Conservation (phyloP, 2,329 filamentous ascomycete species). For the Diaporthe sp. region DNA sequence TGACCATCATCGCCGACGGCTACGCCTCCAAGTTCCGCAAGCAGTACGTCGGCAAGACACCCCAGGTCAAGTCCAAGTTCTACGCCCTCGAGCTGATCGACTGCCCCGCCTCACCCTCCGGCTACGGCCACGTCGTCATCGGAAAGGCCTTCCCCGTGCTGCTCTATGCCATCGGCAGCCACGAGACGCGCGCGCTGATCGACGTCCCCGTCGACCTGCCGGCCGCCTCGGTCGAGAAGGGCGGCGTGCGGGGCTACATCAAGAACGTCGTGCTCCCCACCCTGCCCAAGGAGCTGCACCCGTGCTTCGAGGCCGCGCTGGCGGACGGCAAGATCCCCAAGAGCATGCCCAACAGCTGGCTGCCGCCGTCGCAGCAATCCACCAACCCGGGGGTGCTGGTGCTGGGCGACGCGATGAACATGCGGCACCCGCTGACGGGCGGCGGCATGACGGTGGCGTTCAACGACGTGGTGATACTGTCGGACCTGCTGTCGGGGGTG, state of each 20-base stretch:
- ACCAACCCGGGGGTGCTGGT: conserved; percentile 80
- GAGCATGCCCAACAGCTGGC: conserved; percentile 96
- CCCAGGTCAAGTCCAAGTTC: conserved; percentile 87
- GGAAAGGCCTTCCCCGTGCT: conserved; percentile 83
- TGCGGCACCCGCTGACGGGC: conserved; percentile 98
- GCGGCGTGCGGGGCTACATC: conserved; percentile 89
- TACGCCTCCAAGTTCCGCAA: conserved; percentile 95
- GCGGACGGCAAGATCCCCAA: conserved; percentile 81
- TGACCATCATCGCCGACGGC: conserved; percentile 93
- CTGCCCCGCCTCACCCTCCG: conserved; percentile 79
- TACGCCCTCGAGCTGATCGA: conserved; percentile 95
- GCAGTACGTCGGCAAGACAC: conserved; percentile 75
- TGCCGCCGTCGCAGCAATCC: conserved; percentile 78
- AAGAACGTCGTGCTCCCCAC: conserved; percentile 81
- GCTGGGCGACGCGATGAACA: conserved; percentile 96
- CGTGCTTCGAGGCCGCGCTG: conserved; percentile 82
- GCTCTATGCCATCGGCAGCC: conserved; percentile 96
- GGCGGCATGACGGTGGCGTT: conserved; percentile 99
- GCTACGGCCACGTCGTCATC: conserved; percentile 91
- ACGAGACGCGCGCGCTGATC: conserved; percentile 91
- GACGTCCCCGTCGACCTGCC: conserved; percentile 86
- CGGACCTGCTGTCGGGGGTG: conserved; percentile 77
- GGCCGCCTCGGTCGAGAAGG: conserved; percentile 78
- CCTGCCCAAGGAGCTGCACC: conserved; percentile 79
- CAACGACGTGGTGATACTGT: conserved; percentile 87